phyloP scores from a whole-genome alignment of 2,329 filamentous ascomycete genomes.

The Fusarium veterinarium region DNA sequence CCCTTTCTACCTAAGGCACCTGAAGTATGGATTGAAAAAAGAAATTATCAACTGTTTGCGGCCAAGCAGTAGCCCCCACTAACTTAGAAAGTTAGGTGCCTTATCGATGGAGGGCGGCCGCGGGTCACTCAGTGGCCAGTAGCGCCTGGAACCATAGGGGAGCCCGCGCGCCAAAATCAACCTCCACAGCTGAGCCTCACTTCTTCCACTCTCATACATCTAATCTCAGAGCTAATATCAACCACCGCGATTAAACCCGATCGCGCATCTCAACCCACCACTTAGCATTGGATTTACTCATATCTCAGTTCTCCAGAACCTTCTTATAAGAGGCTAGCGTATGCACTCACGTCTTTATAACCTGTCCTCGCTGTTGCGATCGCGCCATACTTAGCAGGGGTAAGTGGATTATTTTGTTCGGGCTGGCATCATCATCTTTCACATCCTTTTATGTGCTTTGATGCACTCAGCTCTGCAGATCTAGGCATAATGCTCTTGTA shows the following conservation, averaged over 20 bases:
- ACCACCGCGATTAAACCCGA: conserved; percentile 8
- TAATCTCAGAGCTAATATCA: conserved; percentile 32
- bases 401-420: conserved; percentile 28
- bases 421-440: background rate
- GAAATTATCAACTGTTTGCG: background rate
- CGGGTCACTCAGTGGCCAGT: conserved; percentile 24
- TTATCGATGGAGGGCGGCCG: background rate
- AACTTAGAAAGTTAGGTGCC: background rate
- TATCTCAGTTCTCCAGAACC: background rate
- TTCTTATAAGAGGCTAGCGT: background rate
- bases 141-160: conserved; percentile 34
- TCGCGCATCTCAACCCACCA: conserved; percentile 18
- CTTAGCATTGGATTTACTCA: background rate
- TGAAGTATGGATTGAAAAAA: background rate
- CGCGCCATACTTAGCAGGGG: conserved; percentile 33
- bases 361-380: conserved; percentile 14
- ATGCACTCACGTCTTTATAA: conserved; percentile 8
- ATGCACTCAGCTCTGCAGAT: background rate
- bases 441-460: background rate
- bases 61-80: conserved; percentile 5
- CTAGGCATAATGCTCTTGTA: background rate
- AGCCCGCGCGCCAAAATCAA: conserved; percentile 29
- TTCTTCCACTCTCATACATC: conserved; percentile 32
- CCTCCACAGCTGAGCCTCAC: conserved; percentile 35
- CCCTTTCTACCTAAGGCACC: background rate